These are phyloP conservation scores for Saccharomycopsis oosterbeekiorum DNA, from an alignment of 805 yeast species.

Conservation along the genomic window DNA sequence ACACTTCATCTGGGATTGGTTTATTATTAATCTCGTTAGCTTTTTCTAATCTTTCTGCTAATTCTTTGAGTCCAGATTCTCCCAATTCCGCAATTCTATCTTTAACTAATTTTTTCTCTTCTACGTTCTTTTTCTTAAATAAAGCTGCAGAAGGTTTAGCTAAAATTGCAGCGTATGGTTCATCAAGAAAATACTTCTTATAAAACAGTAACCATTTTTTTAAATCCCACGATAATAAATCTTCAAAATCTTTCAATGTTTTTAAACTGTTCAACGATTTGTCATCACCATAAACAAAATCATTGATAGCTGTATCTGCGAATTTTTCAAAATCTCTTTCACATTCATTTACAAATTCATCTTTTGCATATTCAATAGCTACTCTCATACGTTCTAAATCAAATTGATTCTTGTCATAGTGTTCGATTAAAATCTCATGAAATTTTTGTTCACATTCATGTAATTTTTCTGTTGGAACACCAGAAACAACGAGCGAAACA, in stretches of 20 bases:
- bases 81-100: constrained; percentile 48
- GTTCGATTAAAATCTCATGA: constrained; percentile 42
- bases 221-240: constrained; percentile 47
- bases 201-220: constrained; percentile 59
- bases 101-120: constrained; percentile 38
- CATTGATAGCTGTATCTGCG: constrained; percentile 59
- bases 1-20: constrained; percentile 64
- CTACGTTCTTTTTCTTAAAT: constrained; percentile 42
- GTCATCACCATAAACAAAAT: constrained; percentile 76
- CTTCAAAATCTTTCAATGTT: constrained; percentile 50
- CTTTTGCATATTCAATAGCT: constrained; percentile 52
- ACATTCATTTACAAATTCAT: constrained; percentile 48
- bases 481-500: constrained; percentile 41
- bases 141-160: constrained; percentile 61
- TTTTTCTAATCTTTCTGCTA: constrained; percentile 40
- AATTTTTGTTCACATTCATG: constrained; percentile 43
- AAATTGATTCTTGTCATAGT: constrained; percentile 38
- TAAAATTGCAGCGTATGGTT: constrained; percentile 53
- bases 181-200: constrained; percentile 44
- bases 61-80: constrained; percentile 43
- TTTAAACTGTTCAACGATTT: constrained; percentile 45
- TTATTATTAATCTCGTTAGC: constrained; percentile 63
- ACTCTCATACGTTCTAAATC: constrained; percentile 61
- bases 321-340: constrained; percentile 56
- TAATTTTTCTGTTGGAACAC: constrained; percentile 66